These are phyloP conservation scores for Flaveria brownii DNA, from an alignment of 129 eudicot genomes.

Conservation along the genomic window DNA sequence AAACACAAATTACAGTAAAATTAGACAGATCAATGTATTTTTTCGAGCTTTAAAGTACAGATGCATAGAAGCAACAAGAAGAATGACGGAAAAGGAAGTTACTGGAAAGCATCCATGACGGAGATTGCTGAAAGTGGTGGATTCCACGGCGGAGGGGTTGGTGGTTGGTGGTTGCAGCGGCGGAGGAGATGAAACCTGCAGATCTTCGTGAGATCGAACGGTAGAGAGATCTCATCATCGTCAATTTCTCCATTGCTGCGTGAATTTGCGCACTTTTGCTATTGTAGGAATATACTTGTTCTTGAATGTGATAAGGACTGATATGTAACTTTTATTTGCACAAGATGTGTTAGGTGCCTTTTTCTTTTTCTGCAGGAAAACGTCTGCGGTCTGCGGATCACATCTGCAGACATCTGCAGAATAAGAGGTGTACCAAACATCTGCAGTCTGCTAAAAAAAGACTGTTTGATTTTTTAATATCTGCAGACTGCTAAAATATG, in stretches of 20 bases:
- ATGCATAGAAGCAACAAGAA: not conserved
- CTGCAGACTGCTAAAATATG: no score
- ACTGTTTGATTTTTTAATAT: no score
- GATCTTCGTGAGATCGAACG: conserved; percentile 67
- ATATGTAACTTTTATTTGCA: conserved; percentile 13
- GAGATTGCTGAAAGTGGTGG: conserved; percentile 45
- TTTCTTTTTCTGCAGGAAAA: no score
- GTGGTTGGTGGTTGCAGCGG: conserved; percentile 40
- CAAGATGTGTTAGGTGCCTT: no score
- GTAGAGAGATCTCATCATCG: conserved; percentile 64
- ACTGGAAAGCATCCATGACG: conserved; percentile 33
- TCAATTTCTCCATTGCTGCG: conserved; percentile 47
- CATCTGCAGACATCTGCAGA: no score
- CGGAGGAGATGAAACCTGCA: conserved; percentile 33
- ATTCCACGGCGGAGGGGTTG: conserved; percentile 33
- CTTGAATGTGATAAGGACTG: conserved; percentile 20
- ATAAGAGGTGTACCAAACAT: no score
- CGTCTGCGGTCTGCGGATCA: no score
- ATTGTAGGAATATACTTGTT: conserved; percentile 1
- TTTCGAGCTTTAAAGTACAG: not conserved
- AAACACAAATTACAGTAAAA: not conserved
- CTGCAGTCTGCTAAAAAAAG: no score
- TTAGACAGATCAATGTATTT: conserved; percentile 3
- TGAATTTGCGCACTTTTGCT: conserved; percentile 6
- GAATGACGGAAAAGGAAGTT: conserved; percentile 12